Percentiles rank a stretch among this genome's conserved stretches.
phyloP scores from a whole-genome alignment of 768 basidiomycete genomes.

The Boletus reticuloceps region DNA sequence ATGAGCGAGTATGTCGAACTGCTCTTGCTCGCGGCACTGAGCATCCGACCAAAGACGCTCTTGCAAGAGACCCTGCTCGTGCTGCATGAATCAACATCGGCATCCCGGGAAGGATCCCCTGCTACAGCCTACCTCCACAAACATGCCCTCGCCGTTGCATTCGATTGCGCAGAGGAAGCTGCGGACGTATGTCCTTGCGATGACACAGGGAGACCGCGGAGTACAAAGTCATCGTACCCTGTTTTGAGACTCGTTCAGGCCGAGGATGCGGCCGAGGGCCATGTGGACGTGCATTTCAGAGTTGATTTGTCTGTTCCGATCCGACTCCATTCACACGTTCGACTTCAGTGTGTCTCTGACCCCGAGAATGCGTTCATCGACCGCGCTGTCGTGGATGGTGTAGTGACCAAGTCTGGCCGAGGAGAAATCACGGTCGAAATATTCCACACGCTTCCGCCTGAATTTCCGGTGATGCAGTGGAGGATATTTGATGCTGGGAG shows the following conservation, averaged over 20 bases:
- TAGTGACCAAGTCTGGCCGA: constrained; percentile 51
- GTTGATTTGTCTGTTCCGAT: constrained; percentile 50
- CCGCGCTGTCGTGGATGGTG: constrained; percentile 51
- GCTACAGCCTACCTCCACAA: constrained; percentile 48
- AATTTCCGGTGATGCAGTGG: constrained; percentile 60
- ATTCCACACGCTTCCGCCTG: constrained; percentile 58
- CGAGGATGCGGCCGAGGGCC: constrained; percentile 29
- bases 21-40: constrained; percentile 49
- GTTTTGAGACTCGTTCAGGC: constrained; percentile 17
- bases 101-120: constrained; percentile 19
- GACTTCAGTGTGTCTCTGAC: constrained; percentile 56
- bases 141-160: constrained; percentile 54
- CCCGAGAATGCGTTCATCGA: constrained; percentile 48
- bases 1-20: constrained; percentile 49
- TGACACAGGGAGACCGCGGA: constrained; percentile 52
- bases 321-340: constrained; percentile 64
- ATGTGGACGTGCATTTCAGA: constrained; percentile 52
- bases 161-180: constrained; percentile 67
- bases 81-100: constrained; percentile 46
- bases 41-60: constrained; percentile 48
- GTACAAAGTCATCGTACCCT: constrained; percentile 37
- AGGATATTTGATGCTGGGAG: constrained; percentile 62
- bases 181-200: constrained; percentile 66
- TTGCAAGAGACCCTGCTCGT: constrained; percentile 62
- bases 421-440: constrained; percentile 56